Base-by-base conservation (phyloP, 371 early-diverging fungal species). In the Mortierella sp. region DNA sequence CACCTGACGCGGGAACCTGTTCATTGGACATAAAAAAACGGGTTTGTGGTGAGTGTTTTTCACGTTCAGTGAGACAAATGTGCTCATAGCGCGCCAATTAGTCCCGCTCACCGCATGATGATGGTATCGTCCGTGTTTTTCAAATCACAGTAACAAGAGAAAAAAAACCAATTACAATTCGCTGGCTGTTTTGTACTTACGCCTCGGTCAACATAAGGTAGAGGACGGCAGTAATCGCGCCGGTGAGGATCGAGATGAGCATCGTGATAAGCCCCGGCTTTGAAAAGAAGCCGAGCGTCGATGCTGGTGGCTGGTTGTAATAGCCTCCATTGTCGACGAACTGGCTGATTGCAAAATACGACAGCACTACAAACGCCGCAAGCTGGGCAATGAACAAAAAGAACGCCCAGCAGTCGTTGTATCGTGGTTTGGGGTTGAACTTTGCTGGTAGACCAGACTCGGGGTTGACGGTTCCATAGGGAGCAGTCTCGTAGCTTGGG, bases 361-460 rank as follows among this genome's bases (percentile, higher is more conserved):
- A 80, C 13, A 86, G 66, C 3, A 83, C 86, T 6, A 85, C 74
- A 50, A 90, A 89, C 2, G 79, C 92, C 26, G 80, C 85, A 24
- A 90, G 71, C 31, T 85, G 86, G n/a, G 87, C 74, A 16, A 89
- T 64, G 71, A 88, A 92, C 13, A 92, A 66, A 22, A 90, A 67
- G n/a, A 88, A 80, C 0, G 92, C 92, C 91, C 92, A 92, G 45
- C 89, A 67, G 79, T 92, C 92, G 73, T 87, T 83, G 74, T 75
- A 86, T 11, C 71, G 64, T 13, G 85, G 74, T 7, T 67, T 75
- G n/a, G 85, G 80, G 47, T 79, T 77, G 76, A 85, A 87, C 64
- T 86, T 84, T 22, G 79, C 73, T 8, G 80, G 80, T 9, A 80
- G 50, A 2, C 80, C 80, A 19, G 80, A 66, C 22, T 80, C 77